phyloP scores from a whole-genome alignment of 208 protist genomes.

The Lotmaria passim region DNA sequence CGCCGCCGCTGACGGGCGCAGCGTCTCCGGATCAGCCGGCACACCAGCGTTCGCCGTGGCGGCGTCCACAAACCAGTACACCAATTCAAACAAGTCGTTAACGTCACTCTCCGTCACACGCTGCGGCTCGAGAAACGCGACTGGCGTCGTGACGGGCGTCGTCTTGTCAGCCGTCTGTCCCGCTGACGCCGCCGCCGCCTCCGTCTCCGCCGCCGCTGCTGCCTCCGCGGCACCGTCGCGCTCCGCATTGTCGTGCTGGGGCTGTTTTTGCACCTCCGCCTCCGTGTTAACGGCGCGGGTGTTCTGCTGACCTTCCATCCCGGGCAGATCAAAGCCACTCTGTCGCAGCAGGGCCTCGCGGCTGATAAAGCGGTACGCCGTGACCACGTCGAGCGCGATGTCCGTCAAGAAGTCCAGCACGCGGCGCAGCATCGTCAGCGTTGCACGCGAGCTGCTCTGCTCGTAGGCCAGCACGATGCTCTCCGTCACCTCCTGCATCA shows the following conservation, averaged over 20 bases:
- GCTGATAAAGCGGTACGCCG: constrained; percentile 71
- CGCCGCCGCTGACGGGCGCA: constrained; percentile 7
- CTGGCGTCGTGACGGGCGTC: constrained; percentile 4
- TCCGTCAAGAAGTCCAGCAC: constrained; percentile 81
- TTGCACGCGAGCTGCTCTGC: constrained; percentile 60
- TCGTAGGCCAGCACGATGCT: constrained; percentile 83
- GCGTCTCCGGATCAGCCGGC: constrained; percentile 36
- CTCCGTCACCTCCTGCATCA: constrained; percentile 78
- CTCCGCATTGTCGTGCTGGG: background rate
- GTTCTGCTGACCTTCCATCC: constrained; percentile 7
- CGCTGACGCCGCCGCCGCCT: background rate
- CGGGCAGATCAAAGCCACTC: constrained; percentile 47
- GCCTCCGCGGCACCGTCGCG: background rate
- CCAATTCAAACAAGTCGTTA: constrained; percentile 77
- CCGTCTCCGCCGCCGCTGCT: background rate
- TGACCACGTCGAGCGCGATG: constrained; percentile 73
- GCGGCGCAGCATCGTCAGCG: constrained; percentile 67
- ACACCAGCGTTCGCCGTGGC: constrained; percentile 76
- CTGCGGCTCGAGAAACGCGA: constrained; percentile 28
- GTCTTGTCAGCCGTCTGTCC: background rate
- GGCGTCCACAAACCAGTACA: constrained; percentile 80
- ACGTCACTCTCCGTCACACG: constrained; percentile 73
- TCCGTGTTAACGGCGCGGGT: background rate
- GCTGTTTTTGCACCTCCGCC: background rate
- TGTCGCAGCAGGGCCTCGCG: constrained; percentile 64